Base-by-base conservation (phyloP, 352 stramenopile species). In the Aphanomyces cochlioides region DNA sequence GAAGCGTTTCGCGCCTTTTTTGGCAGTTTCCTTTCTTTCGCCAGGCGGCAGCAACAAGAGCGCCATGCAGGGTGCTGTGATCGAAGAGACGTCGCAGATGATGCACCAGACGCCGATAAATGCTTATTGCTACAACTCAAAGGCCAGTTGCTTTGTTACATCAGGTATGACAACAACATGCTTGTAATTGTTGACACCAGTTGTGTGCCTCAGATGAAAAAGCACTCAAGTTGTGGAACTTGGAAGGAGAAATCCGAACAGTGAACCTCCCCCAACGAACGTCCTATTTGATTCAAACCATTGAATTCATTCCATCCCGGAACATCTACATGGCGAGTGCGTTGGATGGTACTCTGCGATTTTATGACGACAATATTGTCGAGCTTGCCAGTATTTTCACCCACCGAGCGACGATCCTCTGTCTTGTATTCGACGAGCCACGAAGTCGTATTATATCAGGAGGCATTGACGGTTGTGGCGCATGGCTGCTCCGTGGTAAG, bases 101-200 rank as follows among this genome's bases (percentile, higher is more conserved):
- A 73, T 74, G 12, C 84, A 92, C 68, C 89, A 89, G 58, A 83
- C 84, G 12, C 67, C 82, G 28, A 73, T 92, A 37, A 78, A 81
- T 34, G 68, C 73, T 2, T 76, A 89, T 36, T 90, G 84, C 76
- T 92, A 87, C 78, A 90, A 92, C 56, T 77, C 74, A 4, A 75
- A 82, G 15, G 77, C 88, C 4, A 78, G 88, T 73, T 86, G 80
- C 50, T 90, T 92, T 67, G 81, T 87, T 36, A 85, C 81, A 7
- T 37, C 64, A 4, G 64, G 64, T 61, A 69, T 36, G 3, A 13
- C 28, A 28, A 28, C 28, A 28, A 28, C 15, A 21, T 13, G 4
- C 38, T 59, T 61, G 28, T 19, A 41, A 1, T 74, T 28, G 78
- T 88, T 72, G 76, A 87, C 64, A 73, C 69, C 59, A 81, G 75